phyloP scores from a whole-genome alignment of 208 protist species.

The Herpetomonas samuelpessoai region DNA sequence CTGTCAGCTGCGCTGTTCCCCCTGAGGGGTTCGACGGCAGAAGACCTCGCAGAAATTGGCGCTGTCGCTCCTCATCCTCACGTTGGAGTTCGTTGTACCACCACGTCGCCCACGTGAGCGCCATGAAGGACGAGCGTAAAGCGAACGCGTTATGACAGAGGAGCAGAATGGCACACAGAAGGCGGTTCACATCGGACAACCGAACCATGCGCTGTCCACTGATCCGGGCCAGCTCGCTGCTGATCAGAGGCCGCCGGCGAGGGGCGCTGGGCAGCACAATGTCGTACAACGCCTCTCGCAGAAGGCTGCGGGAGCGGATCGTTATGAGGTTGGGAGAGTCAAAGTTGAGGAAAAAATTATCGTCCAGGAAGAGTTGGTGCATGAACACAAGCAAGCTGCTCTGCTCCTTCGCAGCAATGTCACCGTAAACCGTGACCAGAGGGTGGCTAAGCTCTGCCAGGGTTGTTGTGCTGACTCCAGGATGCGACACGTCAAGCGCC shows the following conservation, averaged over 20 bases:
- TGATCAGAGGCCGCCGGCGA: constrained; percentile 29
- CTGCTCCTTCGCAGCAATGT: constrained; percentile 46
- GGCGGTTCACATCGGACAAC: constrained; percentile 29
- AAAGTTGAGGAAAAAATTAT: constrained; percentile 41
- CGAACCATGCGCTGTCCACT: constrained; percentile 26
- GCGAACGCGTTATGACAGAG: constrained; percentile 62
- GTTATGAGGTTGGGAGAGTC: constrained; percentile 8
- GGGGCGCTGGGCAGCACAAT: constrained; percentile 38
- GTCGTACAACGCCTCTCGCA: constrained; percentile 57
- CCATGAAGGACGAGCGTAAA: constrained; percentile 52
- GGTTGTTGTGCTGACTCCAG: constrained; percentile 72
- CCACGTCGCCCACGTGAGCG: constrained; percentile 30
- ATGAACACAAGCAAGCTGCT: constrained; percentile 50
- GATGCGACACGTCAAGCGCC: constrained; percentile 73
- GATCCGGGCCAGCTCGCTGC: constrained; percentile 35
- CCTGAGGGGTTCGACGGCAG: constrained; percentile 22
- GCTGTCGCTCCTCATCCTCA: constrained; percentile 50
- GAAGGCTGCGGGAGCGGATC: constrained; percentile 21
- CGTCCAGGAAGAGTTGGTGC: constrained; percentile 40
- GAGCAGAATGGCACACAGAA: constrained; percentile 53
- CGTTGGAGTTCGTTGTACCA: constrained; percentile 46
- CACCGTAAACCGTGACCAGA: constrained; percentile 67
- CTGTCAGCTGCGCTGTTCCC: neutral
- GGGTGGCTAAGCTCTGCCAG: constrained; percentile 68
- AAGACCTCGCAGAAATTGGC: constrained; percentile 28